phyloP scores from a whole-genome alignment of 2,329 filamentous ascomycete genomes.

The Fusarium coffeatum region DNA sequence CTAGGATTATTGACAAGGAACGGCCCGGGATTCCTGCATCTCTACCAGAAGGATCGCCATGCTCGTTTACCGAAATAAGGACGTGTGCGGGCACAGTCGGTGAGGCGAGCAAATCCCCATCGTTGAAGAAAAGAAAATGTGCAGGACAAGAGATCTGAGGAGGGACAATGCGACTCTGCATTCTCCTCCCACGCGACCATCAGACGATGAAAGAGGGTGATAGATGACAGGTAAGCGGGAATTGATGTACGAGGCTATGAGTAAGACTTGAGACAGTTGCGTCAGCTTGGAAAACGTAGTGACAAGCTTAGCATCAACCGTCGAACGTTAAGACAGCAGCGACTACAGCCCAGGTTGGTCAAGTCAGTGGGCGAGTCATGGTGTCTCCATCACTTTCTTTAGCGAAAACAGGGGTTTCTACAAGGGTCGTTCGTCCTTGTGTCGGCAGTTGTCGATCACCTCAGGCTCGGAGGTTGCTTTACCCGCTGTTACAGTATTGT shows the following conservation, averaged over 20 bases:
- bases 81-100: background rate
- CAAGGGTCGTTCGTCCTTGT: background rate
- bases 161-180: background rate
- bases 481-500: constrained; percentile 1
- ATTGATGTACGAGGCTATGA: background rate
- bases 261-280: background rate
- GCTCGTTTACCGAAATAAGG: background rate
- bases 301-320: background rate
- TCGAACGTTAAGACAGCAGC: background rate
- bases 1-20: constrained; percentile 21
- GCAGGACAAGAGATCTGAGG: background rate
- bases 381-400: constrained; percentile 1
- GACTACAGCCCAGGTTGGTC: background rate
- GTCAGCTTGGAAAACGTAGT: background rate
- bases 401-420: constrained; percentile 1
- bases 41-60: background rate
- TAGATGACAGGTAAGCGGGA: background rate
- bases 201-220: background rate
- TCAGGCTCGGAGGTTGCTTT: constrained; percentile 24
- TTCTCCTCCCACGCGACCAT: background rate
- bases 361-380: constrained; percentile 10
- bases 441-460: constrained; percentile 18
- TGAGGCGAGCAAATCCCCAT: background rate
- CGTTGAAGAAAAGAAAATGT: background rate
- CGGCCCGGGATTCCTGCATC: constrained; percentile 13